Conservation (phyloP, 2,329 filamentous ascomycete genomes). For the Aspergillus oerlinghausenensis region DNA sequence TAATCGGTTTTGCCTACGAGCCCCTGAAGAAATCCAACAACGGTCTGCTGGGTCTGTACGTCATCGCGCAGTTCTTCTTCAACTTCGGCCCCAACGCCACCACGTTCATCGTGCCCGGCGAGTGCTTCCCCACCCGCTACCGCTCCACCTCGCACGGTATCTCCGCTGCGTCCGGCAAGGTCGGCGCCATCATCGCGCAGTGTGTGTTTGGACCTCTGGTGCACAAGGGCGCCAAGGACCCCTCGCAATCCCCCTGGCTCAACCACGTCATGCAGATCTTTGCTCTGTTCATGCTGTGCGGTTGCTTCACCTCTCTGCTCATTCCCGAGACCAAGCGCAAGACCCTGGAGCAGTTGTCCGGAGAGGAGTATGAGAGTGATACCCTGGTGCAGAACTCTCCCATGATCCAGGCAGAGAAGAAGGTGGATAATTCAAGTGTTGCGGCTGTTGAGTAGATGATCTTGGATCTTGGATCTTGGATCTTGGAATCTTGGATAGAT, state of each 20-base stretch:
- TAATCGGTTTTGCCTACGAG: slow-evolving; percentile 58
- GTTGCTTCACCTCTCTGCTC: slow-evolving; percentile 64
- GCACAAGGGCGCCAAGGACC: slow-evolving; percentile 51
- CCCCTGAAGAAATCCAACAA: slow-evolving; percentile 30
- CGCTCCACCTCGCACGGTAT: slow-evolving; percentile 62
- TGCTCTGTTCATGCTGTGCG: slow-evolving; percentile 73
- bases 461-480: too few species aligned
- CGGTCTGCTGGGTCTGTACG: slow-evolving; percentile 57
- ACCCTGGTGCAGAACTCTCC: neutral
- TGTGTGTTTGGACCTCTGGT: slow-evolving; percentile 61
- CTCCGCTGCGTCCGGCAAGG: slow-evolving; percentile 62
- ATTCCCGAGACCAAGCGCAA: slow-evolving; percentile 72
- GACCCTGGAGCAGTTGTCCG: slow-evolving; percentile 67
- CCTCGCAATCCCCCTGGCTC: slow-evolving; percentile 59
- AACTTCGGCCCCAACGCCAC: slow-evolving; percentile 54
- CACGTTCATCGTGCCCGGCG: slow-evolving; percentile 61
- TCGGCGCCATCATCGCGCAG: slow-evolving; percentile 65
- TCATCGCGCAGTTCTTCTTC: slow-evolving; percentile 60
- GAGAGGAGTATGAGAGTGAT: slow-evolving; percentile 45
- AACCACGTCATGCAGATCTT: slow-evolving; percentile 73
- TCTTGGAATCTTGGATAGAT: neutral
- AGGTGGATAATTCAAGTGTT: neutral
- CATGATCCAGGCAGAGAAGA: neutral
- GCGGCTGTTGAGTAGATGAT: neutral
- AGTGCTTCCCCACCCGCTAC: slow-evolving; percentile 62